phyloP scores from a whole-genome alignment of 2,329 filamentous ascomycete genomes.

The Penicillium crustosum region DNA sequence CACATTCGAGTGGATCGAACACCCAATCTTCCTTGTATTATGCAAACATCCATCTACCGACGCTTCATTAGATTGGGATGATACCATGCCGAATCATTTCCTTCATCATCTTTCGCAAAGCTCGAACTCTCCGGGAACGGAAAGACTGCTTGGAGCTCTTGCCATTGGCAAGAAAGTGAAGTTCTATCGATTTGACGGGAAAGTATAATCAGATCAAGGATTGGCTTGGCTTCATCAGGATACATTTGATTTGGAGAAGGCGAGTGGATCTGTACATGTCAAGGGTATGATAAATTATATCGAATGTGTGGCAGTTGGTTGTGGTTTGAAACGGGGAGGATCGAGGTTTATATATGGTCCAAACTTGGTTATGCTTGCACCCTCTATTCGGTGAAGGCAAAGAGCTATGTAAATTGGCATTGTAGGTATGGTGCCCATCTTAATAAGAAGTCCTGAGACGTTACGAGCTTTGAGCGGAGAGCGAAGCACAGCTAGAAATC shows the following conservation, averaged over 20 bases:
- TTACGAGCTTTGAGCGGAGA: background rate
- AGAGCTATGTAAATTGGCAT: background rate
- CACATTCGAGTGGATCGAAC: background rate
- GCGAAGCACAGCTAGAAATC: background rate
- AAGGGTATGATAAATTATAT: background rate
- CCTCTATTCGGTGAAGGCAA: background rate
- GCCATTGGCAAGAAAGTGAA: background rate
- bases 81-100: background rate
- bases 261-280: background rate
- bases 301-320: background rate
- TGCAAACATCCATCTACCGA: background rate
- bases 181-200: background rate
- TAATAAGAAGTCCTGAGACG: background rate
- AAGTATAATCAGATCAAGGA: background rate
- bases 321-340: no score
- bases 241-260: background rate
- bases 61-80: no score
- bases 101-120: background rate
- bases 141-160: background rate
- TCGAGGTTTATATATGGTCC: background rate
- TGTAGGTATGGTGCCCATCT: background rate
- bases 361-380: background rate
- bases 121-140: background rate
- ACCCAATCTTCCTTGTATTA: background rate
- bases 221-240: background rate